Percentiles rank a stretch among this genome's conserved stretches.
phyloP scores from a whole-genome alignment of 345 rosid species.

The Ceriops tagal region DNA sequence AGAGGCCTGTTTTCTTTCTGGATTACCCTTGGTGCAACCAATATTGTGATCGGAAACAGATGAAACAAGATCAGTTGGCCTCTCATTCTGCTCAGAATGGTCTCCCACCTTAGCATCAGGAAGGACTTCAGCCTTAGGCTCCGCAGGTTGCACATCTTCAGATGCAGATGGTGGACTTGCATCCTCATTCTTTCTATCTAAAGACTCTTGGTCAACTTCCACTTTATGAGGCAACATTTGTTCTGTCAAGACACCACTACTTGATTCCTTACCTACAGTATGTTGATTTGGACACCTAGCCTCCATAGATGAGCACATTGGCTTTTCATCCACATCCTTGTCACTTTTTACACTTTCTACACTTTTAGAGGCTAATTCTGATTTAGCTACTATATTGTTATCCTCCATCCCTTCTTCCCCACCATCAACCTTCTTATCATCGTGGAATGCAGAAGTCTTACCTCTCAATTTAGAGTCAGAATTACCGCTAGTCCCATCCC shows the following conservation, averaged over 20 bases:
- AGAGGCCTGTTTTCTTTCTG: slow-evolving; percentile 6
- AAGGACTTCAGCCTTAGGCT: slow-evolving; percentile 28
- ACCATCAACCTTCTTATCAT: background rate
- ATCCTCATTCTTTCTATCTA: slow-evolving; percentile 1
- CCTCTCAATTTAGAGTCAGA: background rate
- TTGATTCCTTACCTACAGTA: background rate
- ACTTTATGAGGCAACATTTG: background rate
- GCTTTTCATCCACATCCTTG: background rate
- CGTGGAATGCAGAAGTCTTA: background rate
- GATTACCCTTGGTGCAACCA: slow-evolving; percentile 31
- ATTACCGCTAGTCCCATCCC: background rate
- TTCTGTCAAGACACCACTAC: background rate
- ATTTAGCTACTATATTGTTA: background rate
- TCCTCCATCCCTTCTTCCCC: background rate
- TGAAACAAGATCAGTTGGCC: slow-evolving; percentile 9
- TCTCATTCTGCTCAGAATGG: background rate
- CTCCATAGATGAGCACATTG: background rate
- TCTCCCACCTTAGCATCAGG: background rate
- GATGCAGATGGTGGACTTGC: background rate
- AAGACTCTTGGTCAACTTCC: background rate
- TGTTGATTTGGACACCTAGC: background rate
- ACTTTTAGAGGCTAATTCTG: background rate
- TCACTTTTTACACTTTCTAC: background rate
- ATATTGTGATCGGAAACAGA: slow-evolving; percentile 22
- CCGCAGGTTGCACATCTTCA: slow-evolving; percentile 19